phyloP scores from a whole-genome alignment of 2,329 filamentous ascomycete species.

The Beauveria medogensis region DNA sequence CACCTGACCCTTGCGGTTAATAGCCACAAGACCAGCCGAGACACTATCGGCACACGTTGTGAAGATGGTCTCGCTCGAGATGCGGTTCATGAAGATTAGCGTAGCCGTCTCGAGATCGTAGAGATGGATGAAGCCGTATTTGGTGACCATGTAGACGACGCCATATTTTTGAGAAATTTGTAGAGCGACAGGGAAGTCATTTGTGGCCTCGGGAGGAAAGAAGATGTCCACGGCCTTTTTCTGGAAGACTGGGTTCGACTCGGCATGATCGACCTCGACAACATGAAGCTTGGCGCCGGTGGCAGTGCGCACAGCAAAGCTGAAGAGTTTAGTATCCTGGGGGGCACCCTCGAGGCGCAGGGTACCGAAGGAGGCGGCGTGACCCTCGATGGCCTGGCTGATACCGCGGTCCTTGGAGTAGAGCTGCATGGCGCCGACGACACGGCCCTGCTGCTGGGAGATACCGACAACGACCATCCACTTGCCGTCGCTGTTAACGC shows the following conservation, averaged over 20 bases:
- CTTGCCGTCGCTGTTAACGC: conserved; percentile 88
- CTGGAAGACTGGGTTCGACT: conserved; percentile 78
- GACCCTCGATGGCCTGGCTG: conserved; percentile 95
- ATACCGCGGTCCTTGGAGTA: conserved; percentile 95
- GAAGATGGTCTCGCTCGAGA: conserved; percentile 98
- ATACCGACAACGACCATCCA: conserved; percentile 99
- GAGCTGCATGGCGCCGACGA: conserved; percentile 93
- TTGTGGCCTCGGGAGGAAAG: conserved; percentile 90
- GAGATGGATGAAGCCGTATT: conserved; percentile 97
- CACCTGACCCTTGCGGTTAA: conserved; percentile 97
- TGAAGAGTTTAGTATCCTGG: conserved; percentile 89
- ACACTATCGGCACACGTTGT: conserved; percentile 79
- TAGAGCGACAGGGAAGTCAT: conserved; percentile 96
- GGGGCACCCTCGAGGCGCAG: conserved; percentile 82
- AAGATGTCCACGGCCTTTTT: conserved; percentile 98
- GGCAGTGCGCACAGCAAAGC: conserved; percentile 86
- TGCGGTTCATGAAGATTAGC: conserved; percentile 99
- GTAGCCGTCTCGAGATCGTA: conserved; percentile 95
- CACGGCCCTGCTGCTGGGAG: conserved; percentile 83
- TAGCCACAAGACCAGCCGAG: conserved; percentile 81
- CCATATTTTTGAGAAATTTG: conserved; percentile 96
- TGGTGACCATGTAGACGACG: conserved; percentile 93
- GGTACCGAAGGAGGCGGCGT: conserved; percentile 89
- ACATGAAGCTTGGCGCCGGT: conserved; percentile 93
- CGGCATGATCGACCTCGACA: conserved; percentile 91